Percentiles rank a stretch among this genome's conserved stretches.
Conservation (phyloP, 768 basidiomycete species). For the Panaeolus cyanescens region DNA sequence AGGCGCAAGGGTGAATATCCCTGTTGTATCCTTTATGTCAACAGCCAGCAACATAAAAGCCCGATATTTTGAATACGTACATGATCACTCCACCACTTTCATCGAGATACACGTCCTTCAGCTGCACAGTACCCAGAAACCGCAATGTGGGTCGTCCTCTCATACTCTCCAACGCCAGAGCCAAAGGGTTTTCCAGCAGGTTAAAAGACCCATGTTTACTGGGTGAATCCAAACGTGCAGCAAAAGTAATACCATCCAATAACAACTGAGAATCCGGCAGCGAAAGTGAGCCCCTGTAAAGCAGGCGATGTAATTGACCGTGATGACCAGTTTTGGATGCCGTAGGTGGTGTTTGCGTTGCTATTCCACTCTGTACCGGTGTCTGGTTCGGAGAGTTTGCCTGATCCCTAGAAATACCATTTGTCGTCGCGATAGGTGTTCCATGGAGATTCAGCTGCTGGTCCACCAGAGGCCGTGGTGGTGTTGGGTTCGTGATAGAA, state of each 20-base stretch:
- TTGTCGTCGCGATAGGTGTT: not conserved
- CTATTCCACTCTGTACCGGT: not conserved
- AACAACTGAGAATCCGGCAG: conserved; percentile 71
- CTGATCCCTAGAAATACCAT: not conserved
- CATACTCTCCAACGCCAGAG: conserved; percentile 79
- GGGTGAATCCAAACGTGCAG: conserved; percentile 46
- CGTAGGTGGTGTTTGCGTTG: not conserved
- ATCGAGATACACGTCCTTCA: conserved; percentile 63
- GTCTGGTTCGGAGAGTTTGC: not conserved
- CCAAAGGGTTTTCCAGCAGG: conserved; percentile 68
- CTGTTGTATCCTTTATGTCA: conserved; percentile 30
- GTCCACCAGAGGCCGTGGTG: not conserved
- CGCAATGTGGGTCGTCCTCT: conserved; percentile 68
- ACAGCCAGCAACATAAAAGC: conserved; percentile 2
- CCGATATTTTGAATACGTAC: conserved; percentile 22
- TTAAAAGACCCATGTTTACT: conserved; percentile 28
- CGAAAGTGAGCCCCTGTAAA: conserved; percentile 77
- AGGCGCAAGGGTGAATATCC: conserved; percentile 70
- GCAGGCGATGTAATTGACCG: conserved; percentile 42
- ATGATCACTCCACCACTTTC: conserved; percentile 49
- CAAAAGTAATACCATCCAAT: conserved; percentile 76
- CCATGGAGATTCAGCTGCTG: not conserved
- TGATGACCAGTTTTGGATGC: not conserved
- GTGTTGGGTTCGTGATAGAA: not conserved
- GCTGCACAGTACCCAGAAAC: conserved; percentile 52